Base-by-base conservation (phyloP, 2,329 filamentous ascomycete species). In the Neospermospora avenae region DNA sequence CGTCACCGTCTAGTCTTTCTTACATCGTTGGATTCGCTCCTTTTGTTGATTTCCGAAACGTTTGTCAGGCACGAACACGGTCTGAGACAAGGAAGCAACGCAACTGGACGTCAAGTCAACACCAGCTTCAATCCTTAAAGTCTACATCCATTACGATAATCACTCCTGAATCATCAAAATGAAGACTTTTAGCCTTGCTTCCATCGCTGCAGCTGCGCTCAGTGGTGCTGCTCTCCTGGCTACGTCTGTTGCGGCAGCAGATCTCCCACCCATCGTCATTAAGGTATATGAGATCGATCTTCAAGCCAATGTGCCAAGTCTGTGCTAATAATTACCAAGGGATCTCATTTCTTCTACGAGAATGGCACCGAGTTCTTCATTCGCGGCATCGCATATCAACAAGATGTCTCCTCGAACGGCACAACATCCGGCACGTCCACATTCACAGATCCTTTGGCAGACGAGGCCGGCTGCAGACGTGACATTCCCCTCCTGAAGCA, bases 321-420 rank as follows among this genome's bases (percentile, higher is more conserved):
- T 13, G 2, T 28, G 41, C 42, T 65, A 2, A 67, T 45, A 25
- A 14, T 37, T 11, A 14, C 10, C n/a, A 55, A 74, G 71, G 71
- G 72, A 14, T 71, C 70, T 41, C 71, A 74, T 58, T 74, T 73
- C 66, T 67, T 67, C 57, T 71, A 58, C 71, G 88, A 84, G 87
- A 73, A 73, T 57, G 72, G 90, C 69, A 84, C 84, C 73, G 93
- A 95, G 77, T 93, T 97, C 82, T 97, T 86, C 81, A 91, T 98
- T 76, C 91, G 89, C 76, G 95, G 95, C 78, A 82, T 99, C 69
- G 95, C 95, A 68, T 99, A 99, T 79, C 95, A 99, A 81, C 86
- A 93, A 79, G 90, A 93, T 70, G 80, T 80, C 66, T 80, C 80
- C 65, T 79, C 83, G 55, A 82, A 81, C 55, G 82, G 85, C 63